Evolutionary conservation across 2,329 filamentous ascomycete genomes (phyloP), one percentile per base, ranked within the genome.

Genomic region (Ceratocystiopsis sp.): DNA sequence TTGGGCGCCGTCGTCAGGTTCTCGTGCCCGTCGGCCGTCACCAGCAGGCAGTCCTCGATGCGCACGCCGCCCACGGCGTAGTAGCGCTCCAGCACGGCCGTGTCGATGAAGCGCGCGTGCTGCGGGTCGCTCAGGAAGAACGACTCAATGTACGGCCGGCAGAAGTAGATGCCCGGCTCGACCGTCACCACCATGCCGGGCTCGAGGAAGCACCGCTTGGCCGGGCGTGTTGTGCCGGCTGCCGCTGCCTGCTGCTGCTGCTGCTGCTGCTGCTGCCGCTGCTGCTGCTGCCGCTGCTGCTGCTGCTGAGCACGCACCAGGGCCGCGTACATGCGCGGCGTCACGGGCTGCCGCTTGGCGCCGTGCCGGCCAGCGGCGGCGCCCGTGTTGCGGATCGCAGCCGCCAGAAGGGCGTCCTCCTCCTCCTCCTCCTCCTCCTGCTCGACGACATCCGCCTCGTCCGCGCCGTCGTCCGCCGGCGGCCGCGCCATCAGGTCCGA

Each of bases 31-130:
- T 73, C 65, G 47, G 80, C 68, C 1, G 81, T 91, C 40, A 96
- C 77, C 18, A 91, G 66, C 35, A 96, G 71, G 57, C 89, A 84
- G 55, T 96, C 86, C 63, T 98, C 91, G 48, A 96, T 93, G 39
- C 91, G 73, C 21, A 94, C 85, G 33, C 91, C 91, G 15, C 89
- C 91, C 1, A 96, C 79, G 21, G 62, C 64, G 65, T 83, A 89
- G 58, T 81, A 89, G 48, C 63, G 65, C 47, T 78, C 74, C 40
- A 91, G 61, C 6, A 79, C 69, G 6, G 67, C 64, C 50, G 64
- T 63, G 59, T 87, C 70, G 53, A 91, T 78, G 52, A 73, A 82
- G 46, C 68, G 66, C 35, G 67, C 64, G 55, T 80, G 75, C 44
- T 65, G 61, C 2, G 67, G 61, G 46, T 73, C 67, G 42, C 69